These are phyloP conservation scores for Fusarium incarnatum DNA, from an alignment of 2,329 filamentous ascomycete species.

Conservation along the genomic window DNA sequence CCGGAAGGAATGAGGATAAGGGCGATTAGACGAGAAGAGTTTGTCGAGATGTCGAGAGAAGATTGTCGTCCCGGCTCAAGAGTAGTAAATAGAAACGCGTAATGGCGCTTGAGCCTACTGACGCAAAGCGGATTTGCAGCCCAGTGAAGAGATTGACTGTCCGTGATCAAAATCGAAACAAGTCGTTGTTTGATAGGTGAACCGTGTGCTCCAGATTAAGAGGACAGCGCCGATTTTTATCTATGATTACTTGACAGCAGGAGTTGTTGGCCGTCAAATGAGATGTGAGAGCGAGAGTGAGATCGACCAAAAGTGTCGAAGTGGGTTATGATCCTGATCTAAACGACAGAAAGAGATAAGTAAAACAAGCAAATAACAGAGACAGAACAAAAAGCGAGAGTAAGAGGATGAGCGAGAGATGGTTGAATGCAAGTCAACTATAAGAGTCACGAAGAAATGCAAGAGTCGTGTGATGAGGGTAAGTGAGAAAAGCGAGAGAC, in stretches of 20 bases:
- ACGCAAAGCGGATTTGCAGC: conserved; percentile 14
- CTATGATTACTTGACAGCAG: conserved; percentile 2
- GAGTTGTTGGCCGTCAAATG: conserved; percentile 22
- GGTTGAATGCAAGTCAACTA: background rate
- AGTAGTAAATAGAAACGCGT: conserved; percentile 13
- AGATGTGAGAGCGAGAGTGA: conserved; percentile 34
- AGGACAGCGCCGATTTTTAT: conserved; percentile 3
- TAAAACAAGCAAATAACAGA: conserved; percentile 2
- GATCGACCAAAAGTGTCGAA: conserved; percentile 22
- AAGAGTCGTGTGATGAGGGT: conserved; percentile 20
- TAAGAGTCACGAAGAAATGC: conserved; percentile 28
- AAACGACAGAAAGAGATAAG: conserved; percentile 12
- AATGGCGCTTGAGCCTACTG: conserved; percentile 8
- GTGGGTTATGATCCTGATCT: conserved; percentile 12
- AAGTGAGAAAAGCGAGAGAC: conserved; percentile 10
- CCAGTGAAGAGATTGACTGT: background rate
- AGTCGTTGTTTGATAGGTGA: conserved; percentile 11
- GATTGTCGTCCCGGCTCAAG: conserved; percentile 9
- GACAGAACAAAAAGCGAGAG: conserved; percentile 8
- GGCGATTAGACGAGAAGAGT: conserved; percentile 2
- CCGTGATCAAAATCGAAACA: conserved; percentile 8
- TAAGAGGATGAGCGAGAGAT: background rate
- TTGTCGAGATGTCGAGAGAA: conserved; percentile 1
- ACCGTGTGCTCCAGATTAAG: conserved; percentile 10
- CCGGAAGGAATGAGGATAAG: background rate